Evolutionary conservation across 176 grass and related monocot species (phyloP), one percentile per base, ranked within the genome.

Genomic region (Eragrostis curvula): DNA sequence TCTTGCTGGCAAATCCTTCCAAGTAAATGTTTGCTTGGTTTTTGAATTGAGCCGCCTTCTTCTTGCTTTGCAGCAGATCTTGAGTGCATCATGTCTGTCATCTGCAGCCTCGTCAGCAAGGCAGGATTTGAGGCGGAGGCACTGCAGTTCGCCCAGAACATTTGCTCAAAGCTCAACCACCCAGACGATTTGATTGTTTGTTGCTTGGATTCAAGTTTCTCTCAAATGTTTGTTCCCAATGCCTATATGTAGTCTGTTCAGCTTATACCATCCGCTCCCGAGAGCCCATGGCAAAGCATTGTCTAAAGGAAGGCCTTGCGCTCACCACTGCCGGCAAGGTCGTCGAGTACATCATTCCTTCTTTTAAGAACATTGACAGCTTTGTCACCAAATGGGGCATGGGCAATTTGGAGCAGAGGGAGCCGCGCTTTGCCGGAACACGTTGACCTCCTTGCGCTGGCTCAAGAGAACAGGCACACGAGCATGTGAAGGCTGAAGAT

Each of bases 71-170:
- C 42, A 75, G 41, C n/a, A 97, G 95, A 97, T 87, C 90, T 97
- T 66, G 95, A 97, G 87, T 94, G 88, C 68, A 43, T 91, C 68
- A 85, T 94, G 5, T 88, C 92, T 50, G 82, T 97, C 66, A 92
- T 91, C 72, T 97, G 90, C 78, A 94, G 80, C 81, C 81, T 97
- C 74, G 95, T 97, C 64, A 91, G 92, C 23, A 92, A 87, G 80
- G 86, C 88, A 20, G 53, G 68, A 66, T 90, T 86, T 41, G 85
- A 91, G 74, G 87, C 94, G 42, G 83, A 97, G 85, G 90, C 92
- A 21, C 73, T 92, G 53, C 87, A 94, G 83, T 94, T 97, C 83
- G 81, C 90, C 71, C 70, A 79, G 7, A 68, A 90, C 24, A 94
- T 97, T 70, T 97, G 91, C 75, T 58, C 85, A 43, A 97, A 94